Evolutionary conservation across 2,329 filamentous ascomycete species (phyloP), one percentile per base, ranked within the genome.

Genomic region (Xylariomycetidae sp.): DNA sequence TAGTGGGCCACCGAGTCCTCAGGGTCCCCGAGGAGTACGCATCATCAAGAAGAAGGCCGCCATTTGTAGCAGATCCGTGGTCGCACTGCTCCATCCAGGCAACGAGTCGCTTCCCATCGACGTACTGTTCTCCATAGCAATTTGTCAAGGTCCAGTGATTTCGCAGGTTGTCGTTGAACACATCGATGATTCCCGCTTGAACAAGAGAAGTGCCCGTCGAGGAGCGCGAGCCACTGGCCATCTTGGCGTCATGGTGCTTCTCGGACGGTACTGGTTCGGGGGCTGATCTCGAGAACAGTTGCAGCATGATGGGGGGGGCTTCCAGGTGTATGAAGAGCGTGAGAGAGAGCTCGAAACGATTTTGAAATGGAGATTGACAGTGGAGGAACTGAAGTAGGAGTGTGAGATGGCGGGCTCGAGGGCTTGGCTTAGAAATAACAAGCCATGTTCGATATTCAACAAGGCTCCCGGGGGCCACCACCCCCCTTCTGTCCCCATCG

Each of bases 11-110:
- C 10, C 20, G 20, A 12, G 20, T 31, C 16, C 6, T 30, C 22
- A 22, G 28, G 18, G 18, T 19, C 25, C 25, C 13, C 10, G 16
- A 23, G 13, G 19, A 14, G 14, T 34, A 29, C 19, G 29, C 32
- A 13, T 20, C 19, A 14, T 34, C 32, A 19, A 34, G 25, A 29
- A 34, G 32, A 34, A 28, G 25, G 20, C 9, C 14, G 26, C 32
- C 32, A 19, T 34, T 34, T 12, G 19, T 14, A 13, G 3, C 17
- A 2, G n/a, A 10, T 9, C 26, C 29, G 18, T 16, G 16, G 29
- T 35, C 22, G 12, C 15, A 25, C 26, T 2, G n/a, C 19, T 15
- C 15, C 34, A 35, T 35, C 34, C 34, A 35, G 20, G 25, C 5
- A 27, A 23, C 18, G 20, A 35, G 29, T 22, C 23, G 20, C 12